Base-by-base conservation (phyloP, 2,329 filamentous ascomycete genomes). In the Sclerotinia subarctica region DNA sequence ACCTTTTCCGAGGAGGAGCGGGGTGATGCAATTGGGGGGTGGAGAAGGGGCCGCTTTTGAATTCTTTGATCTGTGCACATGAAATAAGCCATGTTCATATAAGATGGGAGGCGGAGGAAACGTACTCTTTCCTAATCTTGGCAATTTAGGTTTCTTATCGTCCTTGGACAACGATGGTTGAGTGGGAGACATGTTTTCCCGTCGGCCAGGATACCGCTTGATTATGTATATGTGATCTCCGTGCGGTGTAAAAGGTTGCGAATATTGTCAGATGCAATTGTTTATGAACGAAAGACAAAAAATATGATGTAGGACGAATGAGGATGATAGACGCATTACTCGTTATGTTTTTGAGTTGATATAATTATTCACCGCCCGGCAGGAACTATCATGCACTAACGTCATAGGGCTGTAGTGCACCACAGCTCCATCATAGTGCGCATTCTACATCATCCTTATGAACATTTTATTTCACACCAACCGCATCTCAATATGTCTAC, bases 41-140 rank as follows among this genome's bases (percentile, higher is more conserved):
- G 77, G 47, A 77, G 69, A 59, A 78, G 75, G 5, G 76, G 76
- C 26, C 77, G 74, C 70, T 78, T 78, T 58, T 69, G 69, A 35
- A 78, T 76, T 68, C 71, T 73, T 47, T 75, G 71, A 53, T 68
- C 77, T 78, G 54, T 29, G 52, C n/a, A 35, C 17, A 32, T 7
- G 5, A 1, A 44, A 38, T 67, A 7, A 63, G 35, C 26, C 21
- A 54, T 15, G 15, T 21, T 51, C 49, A 64, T 17, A 69, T 73
- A 74, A 68, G 53, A 69, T 42, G 44, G 73, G 64, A 29, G 76
- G 69, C 11, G 69, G 67, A 24, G 74, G 65, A 59, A 74, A 71
- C 60, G 73, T 75, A 51, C 58, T 57, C 21, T 63, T 63, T 52
- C 32, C 59, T 51, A 63, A 15, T 38, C 59, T 63, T 38, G 46